Percentiles rank a stretch among this genome's conserved stretches.
phyloP scores from a whole-genome alignment of 495 filamentous ascomycete genomes.

The Penicillium verhagenii region DNA sequence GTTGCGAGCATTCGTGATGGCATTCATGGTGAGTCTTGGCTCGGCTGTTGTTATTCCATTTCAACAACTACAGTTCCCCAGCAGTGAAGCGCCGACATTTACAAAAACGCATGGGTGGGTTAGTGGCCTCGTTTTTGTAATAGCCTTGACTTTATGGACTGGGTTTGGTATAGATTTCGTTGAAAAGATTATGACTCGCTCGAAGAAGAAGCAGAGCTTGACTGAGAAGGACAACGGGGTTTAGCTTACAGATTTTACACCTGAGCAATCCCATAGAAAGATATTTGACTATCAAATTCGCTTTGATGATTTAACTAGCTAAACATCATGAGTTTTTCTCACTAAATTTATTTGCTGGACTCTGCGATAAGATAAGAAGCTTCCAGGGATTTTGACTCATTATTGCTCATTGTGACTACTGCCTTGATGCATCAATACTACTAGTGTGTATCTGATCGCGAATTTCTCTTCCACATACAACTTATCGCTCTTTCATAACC shows the following conservation, averaged over 20 bases:
- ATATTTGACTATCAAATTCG: too few species aligned
- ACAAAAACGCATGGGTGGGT: slow-evolving; percentile 9
- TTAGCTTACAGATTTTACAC: not conserved
- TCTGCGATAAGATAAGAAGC: too few species aligned
- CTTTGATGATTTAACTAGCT: too few species aligned
- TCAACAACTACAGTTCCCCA: slow-evolving; percentile 14
- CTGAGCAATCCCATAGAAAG: too few species aligned
- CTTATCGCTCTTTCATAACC: not conserved
- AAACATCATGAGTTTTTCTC: too few species aligned
- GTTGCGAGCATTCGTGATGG: slow-evolving; percentile 16
- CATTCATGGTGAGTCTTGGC: slow-evolving; percentile 20
- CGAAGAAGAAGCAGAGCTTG: not conserved
- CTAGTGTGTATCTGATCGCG: too few species aligned
- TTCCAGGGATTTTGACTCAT: not conserved
- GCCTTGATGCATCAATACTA: too few species aligned
- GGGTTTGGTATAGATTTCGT: slow-evolving; percentile 9
- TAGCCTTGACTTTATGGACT: slow-evolving; percentile 8
- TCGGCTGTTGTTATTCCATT: slow-evolving; percentile 17
- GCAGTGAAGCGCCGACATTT: slow-evolving; percentile 3
- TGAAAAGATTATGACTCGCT: slow-evolving; percentile 1
- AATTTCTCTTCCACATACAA: not conserved
- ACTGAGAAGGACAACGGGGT: not conserved
- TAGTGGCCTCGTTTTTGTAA: slow-evolving; percentile 6
- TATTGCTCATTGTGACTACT: not conserved
- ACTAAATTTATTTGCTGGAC: too few species aligned